A percentile compares a stretch with the other conserved stretches of the same genome.
Conservation (phyloP, 176 grass and related monocot species). For the Pontederia crassipes region DNA sequence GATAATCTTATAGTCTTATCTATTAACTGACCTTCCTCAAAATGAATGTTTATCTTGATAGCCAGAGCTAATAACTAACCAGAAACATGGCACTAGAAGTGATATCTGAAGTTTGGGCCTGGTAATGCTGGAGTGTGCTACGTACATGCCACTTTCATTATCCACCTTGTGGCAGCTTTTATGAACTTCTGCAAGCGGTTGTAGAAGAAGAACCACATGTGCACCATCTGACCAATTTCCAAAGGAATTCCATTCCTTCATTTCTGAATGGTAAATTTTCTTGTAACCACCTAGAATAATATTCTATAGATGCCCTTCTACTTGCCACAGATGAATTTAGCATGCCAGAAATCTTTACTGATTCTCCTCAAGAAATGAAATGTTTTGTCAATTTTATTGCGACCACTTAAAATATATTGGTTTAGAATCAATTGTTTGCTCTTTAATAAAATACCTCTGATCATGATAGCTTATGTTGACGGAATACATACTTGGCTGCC, state of each 20-base stretch:
- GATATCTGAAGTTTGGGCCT: constrained; percentile 97
- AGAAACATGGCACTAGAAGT: constrained; percentile 70
- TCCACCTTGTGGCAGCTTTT: constrained; percentile 69
- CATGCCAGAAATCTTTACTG: too few species aligned
- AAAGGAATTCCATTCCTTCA: constrained; percentile 71
- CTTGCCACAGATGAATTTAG: too few species aligned
- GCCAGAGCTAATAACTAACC: constrained; percentile 86
- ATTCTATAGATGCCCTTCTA: too few species aligned
- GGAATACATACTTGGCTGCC: too few species aligned
- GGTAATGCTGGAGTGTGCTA: constrained; percentile 86
- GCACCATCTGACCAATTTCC: constrained; percentile 73
- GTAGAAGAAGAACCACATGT: constrained; percentile 57
- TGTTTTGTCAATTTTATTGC: too few species aligned
- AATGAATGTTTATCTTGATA: constrained; percentile 25
- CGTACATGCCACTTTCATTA: constrained; percentile 64
- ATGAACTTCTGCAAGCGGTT: constrained; percentile 85
- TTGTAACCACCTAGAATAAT: too few species aligned
- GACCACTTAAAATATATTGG: too few species aligned
- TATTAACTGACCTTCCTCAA: neutral
- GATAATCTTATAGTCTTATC: neutral
- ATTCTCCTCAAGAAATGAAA: too few species aligned
- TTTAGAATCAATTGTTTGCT: too few species aligned
- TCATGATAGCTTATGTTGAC: too few species aligned
- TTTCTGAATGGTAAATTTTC: constrained; percentile 61
- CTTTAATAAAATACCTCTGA: too few species aligned